Percentiles rank a stretch among this genome's conserved stretches.
Conservation (phyloP, 2,329 filamentous ascomycete species). For the Parastagonospora avenae region DNA sequence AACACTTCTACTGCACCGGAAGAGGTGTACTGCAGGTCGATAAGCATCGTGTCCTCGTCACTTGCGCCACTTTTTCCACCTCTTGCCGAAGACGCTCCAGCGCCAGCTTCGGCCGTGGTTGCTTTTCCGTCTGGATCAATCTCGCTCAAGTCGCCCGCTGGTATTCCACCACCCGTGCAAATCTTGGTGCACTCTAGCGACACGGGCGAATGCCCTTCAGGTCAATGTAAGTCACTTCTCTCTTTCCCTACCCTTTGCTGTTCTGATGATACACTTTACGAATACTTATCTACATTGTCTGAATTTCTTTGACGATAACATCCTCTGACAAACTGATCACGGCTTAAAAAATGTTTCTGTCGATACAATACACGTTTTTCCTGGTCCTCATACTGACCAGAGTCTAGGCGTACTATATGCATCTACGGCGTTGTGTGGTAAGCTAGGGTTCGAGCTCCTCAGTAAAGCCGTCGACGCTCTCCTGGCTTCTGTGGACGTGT, state of each 20-base stretch:
- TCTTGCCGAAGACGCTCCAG: slow-evolving; percentile 74
- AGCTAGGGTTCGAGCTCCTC: slow-evolving; percentile 43
- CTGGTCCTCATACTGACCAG: slow-evolving; percentile 42
- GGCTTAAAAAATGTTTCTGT: slow-evolving; percentile 32
- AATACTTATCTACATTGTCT: slow-evolving; percentile 99
- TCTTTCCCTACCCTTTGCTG: slow-evolving; percentile 38
- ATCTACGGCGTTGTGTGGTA: slow-evolving; percentile 49
- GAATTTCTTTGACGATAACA: slow-evolving; percentile 85
- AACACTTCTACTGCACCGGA: slow-evolving; percentile 15
- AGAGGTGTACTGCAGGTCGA: slow-evolving; percentile 60
- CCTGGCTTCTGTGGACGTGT: slow-evolving; percentile 44
- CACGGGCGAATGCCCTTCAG: slow-evolving; percentile 84
- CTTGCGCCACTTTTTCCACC: slow-evolving; percentile 71
- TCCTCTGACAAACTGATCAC: slow-evolving; percentile 88
- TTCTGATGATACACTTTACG: slow-evolving; percentile 80
- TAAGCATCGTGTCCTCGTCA: slow-evolving; percentile 71
- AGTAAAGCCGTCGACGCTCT: slow-evolving; percentile 51
- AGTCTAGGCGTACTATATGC: slow-evolving; percentile 64
- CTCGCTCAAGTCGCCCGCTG: slow-evolving; percentile 44
- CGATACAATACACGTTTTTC: slow-evolving; percentile 2
- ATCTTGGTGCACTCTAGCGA: slow-evolving; percentile 82
- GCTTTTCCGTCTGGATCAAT: slow-evolving; percentile 65
- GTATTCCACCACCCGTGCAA: slow-evolving; percentile 57
- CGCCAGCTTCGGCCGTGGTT: slow-evolving; percentile 74
- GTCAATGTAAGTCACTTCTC: slow-evolving; percentile 78